A percentile compares a stretch with the other conserved stretches of the same genome.
Evolutionary conservation across 2,329 filamentous ascomycete species (phyloP).

Genomic region (Aspergillus hortae): DNA sequence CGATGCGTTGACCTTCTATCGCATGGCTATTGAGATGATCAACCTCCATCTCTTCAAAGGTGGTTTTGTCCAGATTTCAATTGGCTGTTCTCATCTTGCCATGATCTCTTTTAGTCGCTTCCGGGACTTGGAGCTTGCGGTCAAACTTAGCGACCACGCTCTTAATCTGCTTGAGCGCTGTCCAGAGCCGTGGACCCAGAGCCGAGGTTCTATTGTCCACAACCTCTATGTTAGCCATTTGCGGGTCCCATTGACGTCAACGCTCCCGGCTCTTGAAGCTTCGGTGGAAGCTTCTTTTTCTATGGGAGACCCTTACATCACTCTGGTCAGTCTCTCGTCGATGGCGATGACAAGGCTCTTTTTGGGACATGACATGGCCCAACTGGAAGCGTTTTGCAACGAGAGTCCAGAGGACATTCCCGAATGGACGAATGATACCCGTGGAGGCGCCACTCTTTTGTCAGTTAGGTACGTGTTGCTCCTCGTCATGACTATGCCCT

Average conservation of each 20-base stretch:
- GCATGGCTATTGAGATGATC: constrained; percentile 57
- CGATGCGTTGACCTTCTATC: constrained; percentile 57
- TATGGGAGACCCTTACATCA: constrained; percentile 57
- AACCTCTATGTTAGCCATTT: constrained; percentile 62
- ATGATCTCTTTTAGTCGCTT: constrained; percentile 56
- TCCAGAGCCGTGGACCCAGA: constrained; percentile 52
- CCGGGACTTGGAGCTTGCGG: constrained; percentile 53
- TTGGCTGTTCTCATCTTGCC: constrained; percentile 58
- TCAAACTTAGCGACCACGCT: constrained; percentile 52
- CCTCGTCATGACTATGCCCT: not conserved
- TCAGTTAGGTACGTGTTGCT: constrained; percentile 39
- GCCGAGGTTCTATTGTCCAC: constrained; percentile 55
- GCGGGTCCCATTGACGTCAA: constrained; percentile 49
- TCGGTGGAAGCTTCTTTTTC: constrained; percentile 56
- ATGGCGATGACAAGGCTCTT: constrained; percentile 56
- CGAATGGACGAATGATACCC: constrained; percentile 55
- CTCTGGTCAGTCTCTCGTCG: constrained; percentile 57
- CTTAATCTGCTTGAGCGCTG: constrained; percentile 52
- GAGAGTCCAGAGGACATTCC: constrained; percentile 56
- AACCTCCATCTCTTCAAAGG: constrained; percentile 53
- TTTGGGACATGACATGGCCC: constrained; percentile 55
- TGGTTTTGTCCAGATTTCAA: constrained; percentile 54
- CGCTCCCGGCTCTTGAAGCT: constrained; percentile 51
- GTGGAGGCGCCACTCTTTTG: constrained; percentile 57
- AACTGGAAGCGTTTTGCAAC: constrained; percentile 56